Evolutionary conservation across 106 monocot species (phyloP), one percentile per base, ranked within the genome.

Genomic region (Allium cepa): DNA sequence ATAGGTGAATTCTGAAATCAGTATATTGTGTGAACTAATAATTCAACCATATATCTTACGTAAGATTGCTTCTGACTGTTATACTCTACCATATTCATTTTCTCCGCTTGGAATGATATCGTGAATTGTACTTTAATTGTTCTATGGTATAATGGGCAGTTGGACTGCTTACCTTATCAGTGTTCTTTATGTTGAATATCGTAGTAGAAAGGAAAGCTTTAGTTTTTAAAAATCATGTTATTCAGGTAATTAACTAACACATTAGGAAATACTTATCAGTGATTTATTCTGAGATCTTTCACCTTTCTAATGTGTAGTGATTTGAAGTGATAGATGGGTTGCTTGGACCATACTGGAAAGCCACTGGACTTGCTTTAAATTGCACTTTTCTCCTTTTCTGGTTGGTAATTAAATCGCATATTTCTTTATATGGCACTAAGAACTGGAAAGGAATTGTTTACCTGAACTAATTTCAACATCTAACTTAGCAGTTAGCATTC

Each of bases 81-180:
- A 62, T n/a, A 93, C 89, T 50, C 82, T 94, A 55, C 93, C 89
- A 0, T 94, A 94, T 79, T 94, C 93, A 11, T 93, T 94, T 79
- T 84, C 94, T 10, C 94, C 90, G 76, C 81, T 94, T 62, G 94
- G 94, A 57, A 90, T 94, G 94, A 57, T 84, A 17, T 90, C 90
- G 2, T 87, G 94, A 0, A 17, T 90, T 51, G 47, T 87, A 17
- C 67, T 94, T 28, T 90, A 94, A 87, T 12, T 94, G 49, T 94
- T 94, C 76, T 94, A 94, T 60, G 94, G 94, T 5, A 16, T 87
- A 46, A 67, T 94, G 87, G 94, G 94, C 18, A 94, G 94, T 78
- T 94, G 94, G 94, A 90, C 90, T 8, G 94, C 94, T 1, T 94
- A 94, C 61, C 87, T 94, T 68, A 94, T 94, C 84, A 94, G 94